Percentiles rank a stretch among this genome's conserved stretches.
Conservation (phyloP, 768 basidiomycete species). For the Lactifluus subvellereus region DNA sequence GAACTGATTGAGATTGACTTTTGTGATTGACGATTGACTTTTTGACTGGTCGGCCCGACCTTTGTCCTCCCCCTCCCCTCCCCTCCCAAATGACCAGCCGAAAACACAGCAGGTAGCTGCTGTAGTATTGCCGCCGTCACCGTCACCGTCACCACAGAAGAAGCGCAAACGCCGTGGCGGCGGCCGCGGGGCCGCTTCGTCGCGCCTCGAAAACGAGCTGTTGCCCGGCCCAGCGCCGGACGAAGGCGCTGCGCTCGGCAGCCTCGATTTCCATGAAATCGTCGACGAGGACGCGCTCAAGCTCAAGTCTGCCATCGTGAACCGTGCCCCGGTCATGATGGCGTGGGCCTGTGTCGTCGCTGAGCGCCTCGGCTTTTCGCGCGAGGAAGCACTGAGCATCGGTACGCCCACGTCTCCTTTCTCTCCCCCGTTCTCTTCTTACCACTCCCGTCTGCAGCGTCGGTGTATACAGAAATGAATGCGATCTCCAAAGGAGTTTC, state of each 20-base stretch:
- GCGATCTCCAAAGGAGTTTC: conserved; percentile 80
- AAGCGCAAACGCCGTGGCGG: conserved; percentile 43
- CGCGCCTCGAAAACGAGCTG: conserved; percentile 42
- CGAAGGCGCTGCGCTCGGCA: conserved; percentile 46
- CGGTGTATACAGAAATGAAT: conserved; percentile 92
- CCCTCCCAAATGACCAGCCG: background rate
- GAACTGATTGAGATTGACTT: background rate
- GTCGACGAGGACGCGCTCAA: conserved; percentile 64
- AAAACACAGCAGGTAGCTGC: conserved; percentile 1
- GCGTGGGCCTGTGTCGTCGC: conserved; percentile 89
- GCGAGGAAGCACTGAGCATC: conserved; percentile 88
- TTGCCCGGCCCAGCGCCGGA: conserved; percentile 48
- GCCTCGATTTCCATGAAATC: conserved; percentile 66
- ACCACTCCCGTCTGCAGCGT: conserved; percentile 45
- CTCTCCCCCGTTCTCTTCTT: background rate
- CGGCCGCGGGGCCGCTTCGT: conserved; percentile 29
- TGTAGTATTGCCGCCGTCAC: no score
- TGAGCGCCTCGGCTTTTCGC: conserved; percentile 77
- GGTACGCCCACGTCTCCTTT: conserved; percentile 40
- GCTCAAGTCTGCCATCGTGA: conserved; percentile 61
- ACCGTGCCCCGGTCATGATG: conserved; percentile 92
- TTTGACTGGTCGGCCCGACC: background rate
- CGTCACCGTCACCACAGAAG: conserved; percentile 34
- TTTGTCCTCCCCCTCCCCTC: no score
- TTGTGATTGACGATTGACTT: no score